Evolutionary conservation across 2,329 filamentous ascomycete species (phyloP), one percentile per base, ranked within the genome.

Genomic region (Emergomyces pasteurianus): DNA sequence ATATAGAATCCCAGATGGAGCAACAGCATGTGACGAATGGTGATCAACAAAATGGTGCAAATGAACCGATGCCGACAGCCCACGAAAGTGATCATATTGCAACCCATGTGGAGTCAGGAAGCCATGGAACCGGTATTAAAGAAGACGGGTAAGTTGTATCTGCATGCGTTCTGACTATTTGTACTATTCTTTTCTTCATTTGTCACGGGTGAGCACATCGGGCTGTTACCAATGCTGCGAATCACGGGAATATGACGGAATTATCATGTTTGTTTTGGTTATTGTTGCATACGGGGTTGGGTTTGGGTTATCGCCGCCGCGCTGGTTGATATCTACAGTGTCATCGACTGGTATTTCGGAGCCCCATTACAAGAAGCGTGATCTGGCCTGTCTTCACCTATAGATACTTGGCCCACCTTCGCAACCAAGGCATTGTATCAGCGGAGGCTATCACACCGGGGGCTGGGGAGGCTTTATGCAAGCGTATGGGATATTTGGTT

Each of bases 131-230:
- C 28, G 75, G 75, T 56, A 89, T 92, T 61, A 95, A 95, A 76
- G 90, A 95, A 83, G 90, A 95, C 72, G 90, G 90, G 90, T 95
- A 86, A 92, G 90, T 85, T 67, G 66, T 60, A 58, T 36, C 18
- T 52, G 18, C 26, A 43, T 59, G 34, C 16, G 18, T 49, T 49
- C 31, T 49, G 43, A 59, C 43, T 57, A 57, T 57, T 26, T 59
- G 36, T 53, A 18, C 23, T 54, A 10, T 53, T 23, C 14, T 58
- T 46, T 49, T 16, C 43, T 21, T 18, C 28, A 21, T 3, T 31
- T 57, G 26, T 57, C 26, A 47, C 21, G 43, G 23, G 38, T 43
- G 23, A 31, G 52, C n/a, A 43, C 54, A 46, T 46, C 23, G 23
- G 18, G 38, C 54, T 31, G 16, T 38, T n/a, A 23, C 26, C 8